Evolutionary conservation across 1,284 basidiomycete genomes (phyloP), one percentile per base, ranked within the genome.

Genomic region (Trametes polyzona): DNA sequence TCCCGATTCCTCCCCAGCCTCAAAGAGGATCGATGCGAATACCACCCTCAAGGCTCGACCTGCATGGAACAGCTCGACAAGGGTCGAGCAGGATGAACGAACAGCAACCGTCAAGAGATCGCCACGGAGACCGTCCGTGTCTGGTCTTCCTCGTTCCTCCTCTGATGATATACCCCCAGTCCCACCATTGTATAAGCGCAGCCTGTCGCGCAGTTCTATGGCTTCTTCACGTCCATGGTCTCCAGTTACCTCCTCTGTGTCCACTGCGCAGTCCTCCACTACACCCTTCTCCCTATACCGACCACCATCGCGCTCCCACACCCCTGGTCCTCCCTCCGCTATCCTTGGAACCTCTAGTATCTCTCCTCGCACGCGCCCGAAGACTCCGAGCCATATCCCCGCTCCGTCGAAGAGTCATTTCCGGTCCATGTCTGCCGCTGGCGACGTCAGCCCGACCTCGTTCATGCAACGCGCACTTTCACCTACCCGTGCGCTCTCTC

Each of bases 31-130:
- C 37, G 81, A 77, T 50, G 63, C 53, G 37, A 65, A 78, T 61
- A 59, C 69, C 32, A 82, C 82, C 26, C 63, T 79, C 39, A 83
- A 81, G 66, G 68, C 54, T 46, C 72, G 73, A 33, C 72, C 76
- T 27, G 70, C 74, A 21, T 93, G 91, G 91, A 93, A 93, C 67
- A 81, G 86, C 63, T 93, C 91, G 3, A 92, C 90, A 2, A 90
- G 79, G 67, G 78, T 92, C 14, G 76, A 83, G 44, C 58, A 71
- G 4, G 86, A 86, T 24, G 81, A 82, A 23, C 74, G 76, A 26
- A 63, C 71, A 14, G 67, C 67, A 29, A 83, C 82, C 4, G 68
- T 82, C 54, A 86, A 82, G 68, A 74, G 76, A 17, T 76, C 82
- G 11, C 78, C 79, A 23, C 67, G 66, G 46, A 65, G 71, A 33